Percentiles rank a stretch among this genome's conserved stretches.
Conservation (phyloP, 306 rosid species). For the Coriaria nepalensis region DNA sequence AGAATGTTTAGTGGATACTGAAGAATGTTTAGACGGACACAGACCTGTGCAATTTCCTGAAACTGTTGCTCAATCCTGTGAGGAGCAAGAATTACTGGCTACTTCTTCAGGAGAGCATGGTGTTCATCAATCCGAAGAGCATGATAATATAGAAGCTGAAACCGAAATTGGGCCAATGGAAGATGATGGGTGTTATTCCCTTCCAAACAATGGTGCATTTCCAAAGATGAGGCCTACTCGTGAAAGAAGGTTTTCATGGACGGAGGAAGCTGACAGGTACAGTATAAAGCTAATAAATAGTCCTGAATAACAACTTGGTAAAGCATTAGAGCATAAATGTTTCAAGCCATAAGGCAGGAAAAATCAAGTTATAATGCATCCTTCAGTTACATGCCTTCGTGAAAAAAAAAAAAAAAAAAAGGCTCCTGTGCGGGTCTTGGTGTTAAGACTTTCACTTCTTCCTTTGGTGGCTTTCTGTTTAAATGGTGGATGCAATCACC, state of each 20-base stretch:
- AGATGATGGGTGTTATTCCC: constrained; percentile 30
- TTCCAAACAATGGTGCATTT: constrained; percentile 23
- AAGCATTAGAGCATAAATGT: too few species aligned
- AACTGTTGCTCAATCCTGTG: constrained; percentile 19
- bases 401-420: too few species aligned
- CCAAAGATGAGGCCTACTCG: constrained; percentile 51
- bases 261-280: constrained; percentile 86
- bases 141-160: constrained; percentile 26
- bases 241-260: constrained; percentile 64
- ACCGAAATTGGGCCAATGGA: constrained; percentile 23
- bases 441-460: too few species aligned
- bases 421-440: too few species aligned
- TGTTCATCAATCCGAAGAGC: constrained; percentile 25
- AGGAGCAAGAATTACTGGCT: constrained; percentile 24
- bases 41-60: constrained; percentile 13
- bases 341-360: too few species aligned
- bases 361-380: too few species aligned
- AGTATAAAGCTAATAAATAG: constrained; percentile 3
- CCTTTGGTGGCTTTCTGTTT: too few species aligned
- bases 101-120: constrained; percentile 23
- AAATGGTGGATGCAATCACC: too few species aligned
- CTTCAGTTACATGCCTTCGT: constrained; percentile 4
- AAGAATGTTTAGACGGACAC: constrained; percentile 18
- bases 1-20: too few species aligned
- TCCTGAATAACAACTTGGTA: too few species aligned